Base-by-base conservation (phyloP, 1,284 basidiomycete genomes). In the Ceratobasidium sp. region DNA sequence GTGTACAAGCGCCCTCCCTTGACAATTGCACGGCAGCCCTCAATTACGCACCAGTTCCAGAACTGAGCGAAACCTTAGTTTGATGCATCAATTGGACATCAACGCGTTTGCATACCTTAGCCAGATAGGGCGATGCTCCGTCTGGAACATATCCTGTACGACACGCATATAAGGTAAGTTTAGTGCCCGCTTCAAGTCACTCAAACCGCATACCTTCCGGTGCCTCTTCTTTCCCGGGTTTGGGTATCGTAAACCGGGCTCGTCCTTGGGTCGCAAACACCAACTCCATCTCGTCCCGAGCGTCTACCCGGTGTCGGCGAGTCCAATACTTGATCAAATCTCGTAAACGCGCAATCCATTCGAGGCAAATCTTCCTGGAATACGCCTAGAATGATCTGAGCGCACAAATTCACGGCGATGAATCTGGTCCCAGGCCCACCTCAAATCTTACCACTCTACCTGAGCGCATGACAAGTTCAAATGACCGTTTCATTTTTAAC, bases 41-140 rank as follows among this genome's bases (percentile, higher is more conserved):
- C 88, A 78, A 95, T 81, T 4, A 90, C 85, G 82, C 94, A 96
- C 94, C 93, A 94, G 80, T 91, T 92, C 86, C 92, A 95, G 67
- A 94, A 83, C 8, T 86, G 85, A 71, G 88, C 86, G 66, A 94
- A 83, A 33, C 28, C 20, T 56, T 89, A 88, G 2, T 90, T 87
- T 47, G 90, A 84, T 10, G 88, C 85, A 7, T 5, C 49, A 39
- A 37, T 51, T 17, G 8, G 37, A 31, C 20, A 8, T 17, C 4
- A 42, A 39, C 28, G n/a, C n/a, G n/a, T 33, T 23, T 39, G 47
- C n/a, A n/a, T 64, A 73, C 78, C 78, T 74, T 77, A 13, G 71
- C 80, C 31, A 80, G 53, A 69, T 78, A 78, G 6, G 77, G 77
- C 13, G 78, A 68, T 20, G 69, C 71, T 20, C 76, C 79, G 56